phyloP scores from a whole-genome alignment of 129 eudicot species.

The Cynara cardunculus region DNA sequence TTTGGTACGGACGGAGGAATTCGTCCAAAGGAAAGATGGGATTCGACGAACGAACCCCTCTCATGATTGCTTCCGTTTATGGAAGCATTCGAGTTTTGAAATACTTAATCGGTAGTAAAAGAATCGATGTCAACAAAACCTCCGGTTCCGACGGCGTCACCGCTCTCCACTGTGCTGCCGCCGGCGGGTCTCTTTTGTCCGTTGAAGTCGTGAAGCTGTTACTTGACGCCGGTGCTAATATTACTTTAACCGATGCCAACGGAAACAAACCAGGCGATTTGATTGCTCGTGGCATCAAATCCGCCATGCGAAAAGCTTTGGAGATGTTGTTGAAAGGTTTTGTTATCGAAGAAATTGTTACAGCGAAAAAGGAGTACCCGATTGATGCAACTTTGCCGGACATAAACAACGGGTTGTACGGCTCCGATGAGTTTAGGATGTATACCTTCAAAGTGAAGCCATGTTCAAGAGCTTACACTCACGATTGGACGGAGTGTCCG shows the following conservation, averaged over 20 bases:
- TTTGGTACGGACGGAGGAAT: conserved; percentile 68
- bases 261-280: conserved; percentile 57
- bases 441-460: conserved; percentile 88
- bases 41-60: conserved; percentile 61
- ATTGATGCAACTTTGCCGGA: conserved; percentile 67
- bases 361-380: conserved; percentile 65
- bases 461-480: conserved; percentile 95
- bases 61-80: conserved; percentile 74
- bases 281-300: conserved; percentile 39
- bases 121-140: conserved; percentile 45
- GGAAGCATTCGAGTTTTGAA: conserved; percentile 62
- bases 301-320: conserved; percentile 31
- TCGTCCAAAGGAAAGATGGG: conserved; percentile 65
- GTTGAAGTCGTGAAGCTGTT: conserved; percentile 44
- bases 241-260: conserved; percentile 29
- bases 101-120: conserved; percentile 32
- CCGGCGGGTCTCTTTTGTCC: conserved; percentile 57
- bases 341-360: conserved; percentile 26
- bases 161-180: conserved; percentile 93
- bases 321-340: conserved; percentile 65
- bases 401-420: conserved; percentile 69
- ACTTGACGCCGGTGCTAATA: conserved; percentile 53
- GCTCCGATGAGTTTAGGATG: conserved; percentile 89
- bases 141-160: conserved; percentile 68
- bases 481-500: conserved; percentile 99